Base-by-base conservation (phyloP, 208 protist species). In the Leishmania lainsoni region DNA sequence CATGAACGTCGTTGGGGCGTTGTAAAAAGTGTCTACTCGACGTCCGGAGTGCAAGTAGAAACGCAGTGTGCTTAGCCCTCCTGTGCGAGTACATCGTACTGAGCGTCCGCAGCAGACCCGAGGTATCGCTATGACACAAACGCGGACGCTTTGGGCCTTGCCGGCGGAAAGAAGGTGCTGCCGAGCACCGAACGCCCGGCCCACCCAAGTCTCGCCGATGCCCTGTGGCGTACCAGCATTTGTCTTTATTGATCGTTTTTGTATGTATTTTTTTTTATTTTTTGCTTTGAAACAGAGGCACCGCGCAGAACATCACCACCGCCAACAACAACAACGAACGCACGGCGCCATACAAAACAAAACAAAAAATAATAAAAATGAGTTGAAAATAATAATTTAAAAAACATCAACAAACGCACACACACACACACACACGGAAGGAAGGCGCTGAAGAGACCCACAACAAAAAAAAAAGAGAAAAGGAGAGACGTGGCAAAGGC, bases 301-400 rank as follows among this genome's bases (percentile, higher is more conserved):
- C 26, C 76, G 54, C 35, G 61, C 22, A 9, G 17, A 42, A 14
- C 42, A 45, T 0, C 42, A 45, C 42, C 42, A 45, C 42, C 42
- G 6, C 3, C 42, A 45, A 45, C 42, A 45, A 45, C 35, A 39
- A 39, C 35, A 39, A 59, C 17, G 29, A 76, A n/a, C 56, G 51
- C n/a, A n/a, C n/a, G n/a, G n/a, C n/a, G n/a, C n/a, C n/a, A n/a
- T n/a, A n/a, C n/a, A n/a, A 65, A 26, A 26, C 59, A 65, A 65
- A 65, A 45, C 6, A 78, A 75, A 87, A 63, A 81, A 51, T 75
- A 75, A 83, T 69, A 26, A 80, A 80, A 81, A 68, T 66, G 81
- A 73, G 39, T 70, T 75, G 42, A 45, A 45, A 45, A 0, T 45
- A 6, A 45, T 6, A 45, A 45, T n/a, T n/a, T n/a, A 45, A 45